Percentiles rank a stretch among this genome's conserved stretches.
Evolutionary conservation across 1,139 yeast species (phyloP).

Genomic region (Geotrichum phurueaensis): DNA sequence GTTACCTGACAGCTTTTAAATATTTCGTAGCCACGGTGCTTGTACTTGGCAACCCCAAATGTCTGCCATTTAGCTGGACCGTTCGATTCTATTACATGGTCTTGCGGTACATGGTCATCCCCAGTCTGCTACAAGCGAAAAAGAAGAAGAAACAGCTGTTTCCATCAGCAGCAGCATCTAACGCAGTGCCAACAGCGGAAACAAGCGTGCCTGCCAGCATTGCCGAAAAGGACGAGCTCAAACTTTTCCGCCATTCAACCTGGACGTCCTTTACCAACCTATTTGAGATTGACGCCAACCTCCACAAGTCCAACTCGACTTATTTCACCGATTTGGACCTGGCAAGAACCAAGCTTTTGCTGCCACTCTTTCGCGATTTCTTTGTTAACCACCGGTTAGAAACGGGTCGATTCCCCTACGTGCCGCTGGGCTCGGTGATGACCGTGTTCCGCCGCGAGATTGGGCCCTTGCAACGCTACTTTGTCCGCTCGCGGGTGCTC

Average conservation of each 20-base stretch:
- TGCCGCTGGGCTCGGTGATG: conserved; percentile 72
- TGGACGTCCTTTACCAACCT: neutral
- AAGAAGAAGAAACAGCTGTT: neutral
- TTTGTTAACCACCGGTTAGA: conserved; percentile 35
- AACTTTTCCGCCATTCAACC: neutral
- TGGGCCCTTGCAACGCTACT: conserved; percentile 55
- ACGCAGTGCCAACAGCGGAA: neutral
- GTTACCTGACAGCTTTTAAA: neutral
- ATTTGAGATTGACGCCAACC: conserved; percentile 69
- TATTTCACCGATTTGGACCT: conserved; percentile 81
- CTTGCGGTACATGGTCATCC: conserved; percentile 39
- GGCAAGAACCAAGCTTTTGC: conserved; percentile 61
- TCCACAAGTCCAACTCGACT: conserved; percentile 83
- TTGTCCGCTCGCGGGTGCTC: conserved; percentile 52
- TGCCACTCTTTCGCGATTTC: conserved; percentile 42
- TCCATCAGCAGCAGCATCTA: neutral
- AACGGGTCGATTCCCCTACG: conserved; percentile 53
- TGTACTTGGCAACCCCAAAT: conserved; percentile 40
- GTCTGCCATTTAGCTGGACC: conserved; percentile 64
- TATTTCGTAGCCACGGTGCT: conserved; percentile 21
- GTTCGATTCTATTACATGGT: conserved; percentile 53
- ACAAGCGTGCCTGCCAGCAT: conserved; percentile 17
- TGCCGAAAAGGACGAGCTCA: conserved; percentile 1
- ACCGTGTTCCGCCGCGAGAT: conserved; percentile 69
- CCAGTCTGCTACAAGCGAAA: conserved; percentile 1